Percentiles rank a stretch among this genome's conserved stretches.
Conservation (phyloP, 768 basidiomycete genomes). For the Hygrophorus russula region DNA sequence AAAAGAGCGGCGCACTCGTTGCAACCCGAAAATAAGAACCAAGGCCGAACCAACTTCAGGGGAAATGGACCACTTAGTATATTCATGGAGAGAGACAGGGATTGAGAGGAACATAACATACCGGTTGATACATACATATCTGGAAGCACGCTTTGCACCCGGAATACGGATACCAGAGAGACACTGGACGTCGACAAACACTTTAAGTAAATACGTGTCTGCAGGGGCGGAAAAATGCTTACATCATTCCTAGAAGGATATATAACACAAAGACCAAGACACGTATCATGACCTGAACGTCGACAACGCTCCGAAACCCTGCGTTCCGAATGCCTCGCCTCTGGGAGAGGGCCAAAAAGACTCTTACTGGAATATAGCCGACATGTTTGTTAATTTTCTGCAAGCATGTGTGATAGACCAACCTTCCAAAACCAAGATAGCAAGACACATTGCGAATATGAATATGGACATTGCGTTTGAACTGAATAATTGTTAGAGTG, state of each 20-base stretch:
- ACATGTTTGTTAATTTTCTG: neutral
- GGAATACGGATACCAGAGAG: conserved; percentile 18
- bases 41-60: conserved; percentile 22
- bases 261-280: conserved; percentile 23
- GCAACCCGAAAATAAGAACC: conserved; percentile 26
- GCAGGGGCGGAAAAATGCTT: neutral
- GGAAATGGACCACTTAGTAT: too few species aligned
- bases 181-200: conserved; percentile 11
- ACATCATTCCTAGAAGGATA: conserved; percentile 22
- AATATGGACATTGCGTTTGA: conserved; percentile 14
- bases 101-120: conserved; percentile 6
- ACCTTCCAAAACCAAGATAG: conserved; percentile 20
- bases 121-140: conserved; percentile 24
- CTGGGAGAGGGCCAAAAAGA: conserved; percentile 16
- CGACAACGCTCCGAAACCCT: conserved; percentile 14
- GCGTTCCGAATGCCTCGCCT: conserved; percentile 20
- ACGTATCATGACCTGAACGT: conserved; percentile 19
- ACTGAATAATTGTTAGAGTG: conserved; percentile 8
- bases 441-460: conserved; percentile 17
- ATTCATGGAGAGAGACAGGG: neutral
- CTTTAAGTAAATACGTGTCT: neutral
- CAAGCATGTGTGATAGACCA: conserved; percentile 3
- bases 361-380: conserved; percentile 10
- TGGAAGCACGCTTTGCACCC: conserved; percentile 12
- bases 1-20: conserved; percentile 15